Evolutionary conservation across 2,329 filamentous ascomycete species (phyloP).

Genomic region (Cladorrhinum sp.): DNA sequence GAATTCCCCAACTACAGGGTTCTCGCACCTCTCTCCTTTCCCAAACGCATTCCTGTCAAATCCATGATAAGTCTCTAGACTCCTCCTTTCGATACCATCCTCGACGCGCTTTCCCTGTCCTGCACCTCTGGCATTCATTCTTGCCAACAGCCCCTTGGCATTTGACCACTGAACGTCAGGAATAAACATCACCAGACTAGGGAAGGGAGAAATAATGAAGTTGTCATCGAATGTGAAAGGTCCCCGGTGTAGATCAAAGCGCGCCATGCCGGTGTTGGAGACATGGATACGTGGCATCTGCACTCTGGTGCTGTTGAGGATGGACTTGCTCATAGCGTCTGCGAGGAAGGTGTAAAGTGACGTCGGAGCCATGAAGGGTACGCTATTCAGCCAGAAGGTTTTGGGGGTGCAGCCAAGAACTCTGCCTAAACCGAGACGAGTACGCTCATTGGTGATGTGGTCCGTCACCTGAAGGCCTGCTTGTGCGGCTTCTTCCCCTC

Average conservation of each 20-base stretch:
- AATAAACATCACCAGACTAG: constrained; percentile 51
- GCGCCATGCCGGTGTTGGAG: constrained; percentile 58
- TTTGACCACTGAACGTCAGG: constrained; percentile 48
- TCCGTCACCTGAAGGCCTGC: constrained; percentile 14
- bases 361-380: constrained; percentile 47
- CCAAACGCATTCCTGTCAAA: constrained; percentile 30
- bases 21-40: constrained; percentile 45
- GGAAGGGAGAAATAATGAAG: constrained; percentile 56
- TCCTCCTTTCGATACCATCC: constrained; percentile 30
- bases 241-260: constrained; percentile 61
- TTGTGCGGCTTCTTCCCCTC: not conserved
- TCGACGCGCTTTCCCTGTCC: constrained; percentile 29
- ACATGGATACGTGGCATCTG: constrained; percentile 54
- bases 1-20: constrained; percentile 37
- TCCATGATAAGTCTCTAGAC: constrained; percentile 7
- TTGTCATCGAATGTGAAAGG: constrained; percentile 55
- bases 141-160: constrained; percentile 37
- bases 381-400: constrained; percentile 57
- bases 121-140: constrained; percentile 42
- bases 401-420: constrained; percentile 59
- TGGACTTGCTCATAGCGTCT: constrained; percentile 47
- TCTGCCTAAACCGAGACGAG: constrained; percentile 52
- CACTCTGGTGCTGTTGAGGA: constrained; percentile 51
- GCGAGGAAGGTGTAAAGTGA: constrained; percentile 55
- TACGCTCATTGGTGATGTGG: constrained; percentile 41